These are phyloP conservation scores for Aspergillus persii DNA, from an alignment of 2,329 filamentous ascomycete genomes.

Conservation along the genomic window DNA sequence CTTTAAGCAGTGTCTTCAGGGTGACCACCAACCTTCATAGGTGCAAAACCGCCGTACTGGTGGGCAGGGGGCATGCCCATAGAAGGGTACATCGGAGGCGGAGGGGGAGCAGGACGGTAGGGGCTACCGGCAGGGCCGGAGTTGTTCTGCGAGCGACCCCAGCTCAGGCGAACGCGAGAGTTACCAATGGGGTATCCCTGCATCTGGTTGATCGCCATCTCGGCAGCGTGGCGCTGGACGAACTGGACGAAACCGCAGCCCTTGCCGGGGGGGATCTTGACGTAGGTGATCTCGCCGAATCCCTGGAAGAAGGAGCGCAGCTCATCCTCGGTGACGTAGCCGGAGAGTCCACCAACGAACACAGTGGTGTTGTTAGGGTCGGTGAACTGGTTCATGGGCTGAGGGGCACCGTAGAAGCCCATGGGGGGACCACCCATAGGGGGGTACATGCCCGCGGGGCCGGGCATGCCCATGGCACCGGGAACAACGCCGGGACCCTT, in stretches of 20 bases:
- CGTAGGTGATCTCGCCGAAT: slow-evolving; percentile 98
- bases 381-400: slow-evolving; percentile 99
- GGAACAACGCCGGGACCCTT: slow-evolving; percentile 56
- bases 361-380: slow-evolving; percentile 99
- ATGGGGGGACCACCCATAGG: slow-evolving; percentile 67
- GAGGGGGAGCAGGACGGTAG: slow-evolving; percentile 83
- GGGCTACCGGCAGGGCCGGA: slow-evolving; percentile 93
- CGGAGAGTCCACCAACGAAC: slow-evolving; percentile 93
- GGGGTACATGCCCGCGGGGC: slow-evolving; percentile 62
- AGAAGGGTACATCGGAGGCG: slow-evolving; percentile 68
- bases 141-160: slow-evolving; percentile 99
- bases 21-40: slow-evolving; percentile 59
- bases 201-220: slow-evolving; percentile 99
- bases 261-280: slow-evolving; percentile 99
- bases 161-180: slow-evolving; percentile 93
- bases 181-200: slow-evolving; percentile 99
- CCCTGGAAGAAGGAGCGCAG: slow-evolving; percentile 99
- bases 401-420: slow-evolving; percentile 63
- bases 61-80: slow-evolving; percentile 67
- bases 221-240: slow-evolving; percentile 94
- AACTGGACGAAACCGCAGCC: slow-evolving; percentile 99
- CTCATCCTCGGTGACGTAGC: slow-evolving; percentile 98
- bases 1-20: slow-evolving; percentile 17
- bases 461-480: slow-evolving; percentile 52
- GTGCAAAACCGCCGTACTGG: slow-evolving; percentile 62